These are phyloP conservation scores for Saururus chinensis DNA, from an alignment of 164 flowering plant species.

Conservation along the genomic window DNA sequence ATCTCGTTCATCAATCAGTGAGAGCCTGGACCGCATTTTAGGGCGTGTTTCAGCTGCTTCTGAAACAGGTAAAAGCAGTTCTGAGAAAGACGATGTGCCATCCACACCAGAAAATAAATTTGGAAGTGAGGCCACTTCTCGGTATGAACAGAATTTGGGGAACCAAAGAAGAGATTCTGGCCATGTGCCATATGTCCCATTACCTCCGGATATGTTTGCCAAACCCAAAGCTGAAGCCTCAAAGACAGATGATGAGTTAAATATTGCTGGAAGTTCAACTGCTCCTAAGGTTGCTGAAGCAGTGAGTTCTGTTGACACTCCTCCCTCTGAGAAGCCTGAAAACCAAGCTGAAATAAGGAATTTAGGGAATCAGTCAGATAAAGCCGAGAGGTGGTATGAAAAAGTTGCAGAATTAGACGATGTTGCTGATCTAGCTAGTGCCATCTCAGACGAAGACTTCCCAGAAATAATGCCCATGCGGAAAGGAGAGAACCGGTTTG, in stretches of 20 bases:
- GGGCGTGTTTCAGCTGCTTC: constrained; percentile 27
- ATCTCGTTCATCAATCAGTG: constrained; percentile 14
- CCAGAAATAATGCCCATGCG: constrained; percentile 88
- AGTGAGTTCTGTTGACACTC: constrained; percentile 11
- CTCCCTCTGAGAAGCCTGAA: constrained; percentile 17
- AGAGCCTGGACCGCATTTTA: constrained; percentile 34
- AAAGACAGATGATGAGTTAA: not conserved
- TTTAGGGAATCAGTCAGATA: constrained; percentile 35
- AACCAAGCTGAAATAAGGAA: constrained; percentile 17
- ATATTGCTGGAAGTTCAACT: not conserved
- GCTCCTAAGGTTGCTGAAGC: constrained; percentile 8
- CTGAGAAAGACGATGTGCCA: constrained; percentile 1
- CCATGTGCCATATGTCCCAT: constrained; percentile 63
- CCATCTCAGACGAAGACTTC: constrained; percentile 67
- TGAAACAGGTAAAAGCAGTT: constrained; percentile 3
- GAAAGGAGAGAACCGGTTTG: constrained; percentile 84
- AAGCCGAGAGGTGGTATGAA: constrained; percentile 73
- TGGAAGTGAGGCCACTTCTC: constrained; percentile 13
- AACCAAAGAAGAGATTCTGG: constrained; percentile 23
- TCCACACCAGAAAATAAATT: constrained; percentile 3
- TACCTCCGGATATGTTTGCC: constrained; percentile 59
- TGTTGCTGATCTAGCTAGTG: constrained; percentile 43
- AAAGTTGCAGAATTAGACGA: constrained; percentile 64
- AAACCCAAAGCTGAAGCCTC: constrained; percentile 22
- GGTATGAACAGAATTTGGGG: constrained; percentile 3